Conservation (phyloP, 306 rosid genomes). For the Quercus engelmannii region DNA sequence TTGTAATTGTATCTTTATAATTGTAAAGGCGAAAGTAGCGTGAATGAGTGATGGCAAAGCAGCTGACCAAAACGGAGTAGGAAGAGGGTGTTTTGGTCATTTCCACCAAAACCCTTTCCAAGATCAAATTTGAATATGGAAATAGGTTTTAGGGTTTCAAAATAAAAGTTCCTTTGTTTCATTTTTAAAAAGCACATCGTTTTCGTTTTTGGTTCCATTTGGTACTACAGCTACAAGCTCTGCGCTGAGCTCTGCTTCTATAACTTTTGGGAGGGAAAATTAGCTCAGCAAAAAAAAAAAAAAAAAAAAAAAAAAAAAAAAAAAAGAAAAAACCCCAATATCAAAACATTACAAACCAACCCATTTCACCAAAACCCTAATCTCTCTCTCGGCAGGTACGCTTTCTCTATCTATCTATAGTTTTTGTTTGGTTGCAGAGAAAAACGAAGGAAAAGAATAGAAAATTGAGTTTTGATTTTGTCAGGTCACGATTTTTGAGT, state of each 20-base stretch:
- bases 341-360: neutral
- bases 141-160: constrained; percentile 35
- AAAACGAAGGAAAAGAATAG: neutral
- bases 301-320: too few relatives aligned
- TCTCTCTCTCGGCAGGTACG: constrained; percentile 29
- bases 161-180: too few relatives aligned
- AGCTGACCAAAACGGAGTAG: neutral
- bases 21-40: neutral
- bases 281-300: too few relatives aligned
- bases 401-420: constrained; percentile 5
- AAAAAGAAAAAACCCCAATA: neutral
- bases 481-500: neutral
- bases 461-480: neutral
- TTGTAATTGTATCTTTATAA: too few relatives aligned
- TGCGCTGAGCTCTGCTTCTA: neutral
- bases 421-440: constrained; percentile 7
- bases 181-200: too few relatives aligned
- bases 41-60: neutral
- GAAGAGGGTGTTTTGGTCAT: constrained; percentile 9
- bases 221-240: neutral
- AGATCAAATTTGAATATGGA: constrained; percentile 9
- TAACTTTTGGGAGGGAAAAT: constrained; percentile 40
- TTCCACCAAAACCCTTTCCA: neutral
- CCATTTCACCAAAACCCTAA: constrained; percentile 6
- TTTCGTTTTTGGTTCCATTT: neutral